Percentiles rank a stretch among this genome's conserved stretches.
Conservation (phyloP, 2,329 filamentous ascomycete genomes). For the Diplodia corticola region DNA sequence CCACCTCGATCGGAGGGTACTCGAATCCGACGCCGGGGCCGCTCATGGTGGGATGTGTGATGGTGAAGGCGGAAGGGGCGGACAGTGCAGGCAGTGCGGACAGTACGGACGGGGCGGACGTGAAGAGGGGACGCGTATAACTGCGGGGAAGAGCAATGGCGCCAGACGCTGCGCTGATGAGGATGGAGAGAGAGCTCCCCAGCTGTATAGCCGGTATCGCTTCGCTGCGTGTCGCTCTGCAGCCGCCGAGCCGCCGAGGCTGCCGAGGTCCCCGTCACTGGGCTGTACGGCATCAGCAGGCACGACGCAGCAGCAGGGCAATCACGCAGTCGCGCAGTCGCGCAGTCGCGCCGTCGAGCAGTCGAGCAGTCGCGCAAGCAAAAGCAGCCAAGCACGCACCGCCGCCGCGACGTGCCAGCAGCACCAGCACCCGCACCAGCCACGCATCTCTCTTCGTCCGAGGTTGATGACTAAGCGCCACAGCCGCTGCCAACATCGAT, state of each 20-base stretch:
- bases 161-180: neutral
- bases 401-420: neutral
- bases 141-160: neutral
- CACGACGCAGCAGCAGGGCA: too few species aligned
- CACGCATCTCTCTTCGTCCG: neutral
- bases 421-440: neutral
- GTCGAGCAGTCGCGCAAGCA: neutral
- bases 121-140: neutral
- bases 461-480: neutral
- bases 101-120: too few species aligned
- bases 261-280: slow-evolving; percentile 1
- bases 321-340: too few species aligned
- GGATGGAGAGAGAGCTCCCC: neutral
- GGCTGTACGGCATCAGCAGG: too few species aligned
- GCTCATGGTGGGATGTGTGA: slow-evolving; percentile 13
- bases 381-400: neutral
- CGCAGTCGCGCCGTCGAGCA: too few species aligned
- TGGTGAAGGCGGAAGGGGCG: neutral
- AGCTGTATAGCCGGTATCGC: slow-evolving; percentile 17
- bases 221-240: too few species aligned
- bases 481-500: neutral
- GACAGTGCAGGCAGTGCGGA: too few species aligned
- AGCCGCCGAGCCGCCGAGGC: neutral
- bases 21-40: slow-evolving; percentile 69
- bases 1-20: slow-evolving; percentile 72